These are phyloP conservation scores for Ilex paraguariensis DNA, from an alignment of 305 asterid species.

Conservation along the genomic window DNA sequence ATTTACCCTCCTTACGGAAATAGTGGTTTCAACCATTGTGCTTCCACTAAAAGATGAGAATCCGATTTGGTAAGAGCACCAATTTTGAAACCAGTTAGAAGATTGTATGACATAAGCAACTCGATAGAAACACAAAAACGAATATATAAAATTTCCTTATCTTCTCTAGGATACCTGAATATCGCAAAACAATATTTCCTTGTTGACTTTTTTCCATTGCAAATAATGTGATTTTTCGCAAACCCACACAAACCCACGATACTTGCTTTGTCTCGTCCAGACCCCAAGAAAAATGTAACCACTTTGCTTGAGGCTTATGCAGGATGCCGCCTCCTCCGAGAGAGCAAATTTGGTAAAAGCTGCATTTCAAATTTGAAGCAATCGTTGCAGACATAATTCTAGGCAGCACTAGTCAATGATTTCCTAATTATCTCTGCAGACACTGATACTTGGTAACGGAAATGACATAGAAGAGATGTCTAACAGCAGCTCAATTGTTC, in stretches of 20 bases:
- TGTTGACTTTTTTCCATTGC: constrained; percentile 4
- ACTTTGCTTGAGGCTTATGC: not conserved
- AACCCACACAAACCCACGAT: not conserved
- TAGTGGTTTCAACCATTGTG: not conserved
- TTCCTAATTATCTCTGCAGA: not conserved
- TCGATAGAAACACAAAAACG: too few species aligned
- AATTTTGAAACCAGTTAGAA: too few species aligned
- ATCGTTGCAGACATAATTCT: too few species aligned
- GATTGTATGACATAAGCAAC: too few species aligned
- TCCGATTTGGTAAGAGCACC: too few species aligned
- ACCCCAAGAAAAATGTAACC: not conserved
- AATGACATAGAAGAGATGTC: not conserved
- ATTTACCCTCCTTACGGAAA: not conserved
- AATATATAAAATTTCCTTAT: not conserved
- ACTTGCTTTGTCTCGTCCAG: not conserved
- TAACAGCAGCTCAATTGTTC: not conserved
- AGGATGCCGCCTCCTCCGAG: not conserved
- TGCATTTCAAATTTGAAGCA: too few species aligned
- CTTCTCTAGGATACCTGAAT: not conserved
- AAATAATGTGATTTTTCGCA: not conserved
- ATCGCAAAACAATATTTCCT: not conserved
- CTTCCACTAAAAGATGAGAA: too few species aligned
- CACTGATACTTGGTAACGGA: not conserved
- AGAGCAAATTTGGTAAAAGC: not conserved
- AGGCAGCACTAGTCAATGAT: too few species aligned